Percentiles rank a stretch among this genome's conserved stretches.
phyloP scores from a whole-genome alignment of 2,329 filamentous ascomycete genomes.

The Ophiocordyceps camponoti-saundersi region DNA sequence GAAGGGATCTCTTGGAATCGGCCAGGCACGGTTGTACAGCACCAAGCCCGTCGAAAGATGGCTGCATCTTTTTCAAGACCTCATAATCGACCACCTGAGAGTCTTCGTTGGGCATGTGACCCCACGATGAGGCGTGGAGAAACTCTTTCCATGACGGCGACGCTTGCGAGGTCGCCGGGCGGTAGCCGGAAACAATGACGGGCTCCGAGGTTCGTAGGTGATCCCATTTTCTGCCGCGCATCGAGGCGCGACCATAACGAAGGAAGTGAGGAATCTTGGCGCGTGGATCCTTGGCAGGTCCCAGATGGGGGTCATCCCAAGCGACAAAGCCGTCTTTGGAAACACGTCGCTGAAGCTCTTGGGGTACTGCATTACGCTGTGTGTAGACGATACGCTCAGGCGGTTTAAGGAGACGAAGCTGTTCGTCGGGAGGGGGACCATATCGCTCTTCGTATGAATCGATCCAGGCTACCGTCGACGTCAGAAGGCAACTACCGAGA shows the following conservation, averaged over 20 bases:
- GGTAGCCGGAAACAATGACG: constrained; percentile 36
- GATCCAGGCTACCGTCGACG: constrained; percentile 31
- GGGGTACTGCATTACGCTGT: constrained; percentile 24
- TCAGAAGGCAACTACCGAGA: constrained; percentile 18
- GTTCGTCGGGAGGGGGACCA: constrained; percentile 19
- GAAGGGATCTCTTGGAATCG: constrained; percentile 12
- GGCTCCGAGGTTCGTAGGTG: constrained; percentile 41
- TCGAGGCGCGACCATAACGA: constrained; percentile 26
- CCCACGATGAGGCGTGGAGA: constrained; percentile 34
- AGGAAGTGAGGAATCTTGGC: constrained; percentile 28
- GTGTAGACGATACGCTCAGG: constrained; percentile 21
- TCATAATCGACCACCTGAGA: constrained; percentile 29
- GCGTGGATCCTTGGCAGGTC: constrained; percentile 15
- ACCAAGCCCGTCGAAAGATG: constrained; percentile 24
- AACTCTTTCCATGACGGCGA: constrained; percentile 34
- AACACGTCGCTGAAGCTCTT: constrained; percentile 21
- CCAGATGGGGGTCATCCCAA: constrained; percentile 19
- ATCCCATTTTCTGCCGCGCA: constrained; percentile 37
- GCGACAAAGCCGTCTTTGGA: constrained; percentile 31
- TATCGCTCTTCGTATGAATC: constrained; percentile 26
- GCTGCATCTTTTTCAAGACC: constrained; percentile 27
- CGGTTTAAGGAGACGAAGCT: constrained; percentile 19
- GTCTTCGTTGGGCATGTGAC: constrained; percentile 26
- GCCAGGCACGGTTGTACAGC: constrained; percentile 14
- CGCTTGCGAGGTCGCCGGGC: constrained; percentile 21